Evolutionary conservation across 2,329 filamentous ascomycete species (phyloP).

Genomic region (Aspergillus jensenii): DNA sequence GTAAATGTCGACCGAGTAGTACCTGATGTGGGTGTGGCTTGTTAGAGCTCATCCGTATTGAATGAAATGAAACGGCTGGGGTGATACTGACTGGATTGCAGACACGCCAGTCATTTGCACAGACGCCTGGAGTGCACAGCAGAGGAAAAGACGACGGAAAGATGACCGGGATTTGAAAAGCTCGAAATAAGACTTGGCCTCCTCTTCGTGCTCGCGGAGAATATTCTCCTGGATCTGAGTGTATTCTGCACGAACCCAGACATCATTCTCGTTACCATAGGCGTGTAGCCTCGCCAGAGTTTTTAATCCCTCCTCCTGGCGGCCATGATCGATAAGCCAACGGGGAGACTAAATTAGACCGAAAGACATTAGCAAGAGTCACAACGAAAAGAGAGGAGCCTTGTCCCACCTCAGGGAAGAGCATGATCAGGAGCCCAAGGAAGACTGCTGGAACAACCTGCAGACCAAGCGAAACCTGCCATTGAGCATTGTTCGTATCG

Average conservation of each 20-base stretch:
- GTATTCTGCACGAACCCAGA: constrained; percentile 72
- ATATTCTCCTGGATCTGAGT: constrained; percentile 69
- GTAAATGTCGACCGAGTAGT: constrained; percentile 69
- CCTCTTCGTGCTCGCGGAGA: constrained; percentile 64
- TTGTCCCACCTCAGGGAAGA: constrained; percentile 64
- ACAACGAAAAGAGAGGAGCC: background rate
- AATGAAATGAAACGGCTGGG: background rate
- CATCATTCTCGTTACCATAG: constrained; percentile 63
- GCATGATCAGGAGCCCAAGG: constrained; percentile 63
- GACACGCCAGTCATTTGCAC: constrained; percentile 76
- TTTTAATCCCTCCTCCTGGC: constrained; percentile 62
- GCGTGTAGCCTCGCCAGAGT: constrained; percentile 70
- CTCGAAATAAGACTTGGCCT: constrained; percentile 69
- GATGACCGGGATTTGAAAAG: constrained; percentile 65
- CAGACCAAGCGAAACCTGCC: constrained; percentile 66
- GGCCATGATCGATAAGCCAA: constrained; percentile 74
- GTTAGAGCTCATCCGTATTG: background rate
- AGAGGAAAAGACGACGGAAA: constrained; percentile 71
- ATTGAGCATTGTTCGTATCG: constrained; percentile 51
- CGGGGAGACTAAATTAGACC: constrained; percentile 52
- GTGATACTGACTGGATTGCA: constrained; percentile 59
- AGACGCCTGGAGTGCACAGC: constrained; percentile 67
- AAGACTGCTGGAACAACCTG: constrained; percentile 69
- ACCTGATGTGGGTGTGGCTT: constrained; percentile 34
- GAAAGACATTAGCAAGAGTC: constrained; percentile 1